A percentile compares a stretch with the other conserved stretches of the same genome.
These are phyloP conservation scores for Penicillium sp. DNA, from an alignment of 2,329 filamentous ascomycete genomes.

Conservation along the genomic window DNA sequence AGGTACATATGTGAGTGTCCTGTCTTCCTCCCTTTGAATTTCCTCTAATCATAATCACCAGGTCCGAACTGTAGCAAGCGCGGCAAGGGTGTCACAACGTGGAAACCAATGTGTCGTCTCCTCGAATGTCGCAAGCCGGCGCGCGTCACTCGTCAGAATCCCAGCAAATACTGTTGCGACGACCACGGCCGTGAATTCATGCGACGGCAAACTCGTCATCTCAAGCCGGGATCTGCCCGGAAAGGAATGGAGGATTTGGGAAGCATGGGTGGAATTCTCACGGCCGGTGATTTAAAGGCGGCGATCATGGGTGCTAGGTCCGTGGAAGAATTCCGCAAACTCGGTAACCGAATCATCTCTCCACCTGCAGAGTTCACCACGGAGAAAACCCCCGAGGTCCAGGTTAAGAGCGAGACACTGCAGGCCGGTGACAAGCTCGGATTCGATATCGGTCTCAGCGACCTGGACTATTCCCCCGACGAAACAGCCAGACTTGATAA, in stretches of 20 bases:
- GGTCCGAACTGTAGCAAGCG: conserved; percentile 43
- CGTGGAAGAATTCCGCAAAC: conserved; percentile 39
- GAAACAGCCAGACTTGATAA: conserved; percentile 40
- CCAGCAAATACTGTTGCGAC: conserved; percentile 50
- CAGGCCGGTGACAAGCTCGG: conserved; percentile 26
- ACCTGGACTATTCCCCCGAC: conserved; percentile 34
- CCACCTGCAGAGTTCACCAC: conserved; percentile 26
- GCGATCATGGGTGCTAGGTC: conserved; percentile 36
- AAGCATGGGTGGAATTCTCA: conserved; percentile 43
- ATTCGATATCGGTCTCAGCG: conserved; percentile 28
- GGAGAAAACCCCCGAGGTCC: conserved; percentile 10
- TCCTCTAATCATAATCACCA: conserved; percentile 11
- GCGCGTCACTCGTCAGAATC: conserved; percentile 36
- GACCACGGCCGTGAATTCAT: conserved; percentile 47
- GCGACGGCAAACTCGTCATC: conserved; percentile 30
- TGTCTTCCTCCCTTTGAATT: not conserved
- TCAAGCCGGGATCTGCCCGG: conserved; percentile 25
- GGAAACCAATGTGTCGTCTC: conserved; percentile 50
- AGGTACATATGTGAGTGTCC: conserved; percentile 46
- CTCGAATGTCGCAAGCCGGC: conserved; percentile 46
- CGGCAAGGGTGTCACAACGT: conserved; percentile 44
- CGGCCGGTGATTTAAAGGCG: conserved; percentile 41
- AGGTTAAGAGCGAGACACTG: conserved; percentile 12
- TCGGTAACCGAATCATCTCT: conserved; percentile 39
- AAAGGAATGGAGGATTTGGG: conserved; percentile 33